Percentiles rank a stretch among this genome's conserved stretches.
Evolutionary conservation across 140 eudicot species (phyloP).

Genomic region (Ambrosia hybrid): DNA sequence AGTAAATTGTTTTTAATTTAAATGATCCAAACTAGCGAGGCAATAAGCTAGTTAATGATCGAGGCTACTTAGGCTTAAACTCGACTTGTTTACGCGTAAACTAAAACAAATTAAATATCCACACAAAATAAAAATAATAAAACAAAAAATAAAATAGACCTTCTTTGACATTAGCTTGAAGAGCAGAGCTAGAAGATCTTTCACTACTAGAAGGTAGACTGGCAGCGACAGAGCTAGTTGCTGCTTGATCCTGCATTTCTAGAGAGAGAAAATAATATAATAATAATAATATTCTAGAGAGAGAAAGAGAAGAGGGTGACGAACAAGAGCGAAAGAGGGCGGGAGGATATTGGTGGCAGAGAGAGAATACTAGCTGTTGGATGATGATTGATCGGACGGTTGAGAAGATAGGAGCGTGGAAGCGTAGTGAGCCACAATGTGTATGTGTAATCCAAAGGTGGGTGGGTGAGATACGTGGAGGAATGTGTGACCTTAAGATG

Average conservation of each 20-base stretch:
- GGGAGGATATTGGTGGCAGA: slow-evolving; percentile 37
- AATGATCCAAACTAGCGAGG: too few relatives aligned
- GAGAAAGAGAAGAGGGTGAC: slow-evolving; percentile 2
- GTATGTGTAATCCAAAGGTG: slow-evolving; percentile 54
- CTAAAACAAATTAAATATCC: not conserved
- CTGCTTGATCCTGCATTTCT: slow-evolving; percentile 67
- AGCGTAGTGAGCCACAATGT: slow-evolving; percentile 50
- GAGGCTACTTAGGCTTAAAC: too few relatives aligned
- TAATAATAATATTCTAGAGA: not conserved
- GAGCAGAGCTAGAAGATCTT: slow-evolving; percentile 92
- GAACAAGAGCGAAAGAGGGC: slow-evolving; percentile 33
- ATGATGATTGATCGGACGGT: slow-evolving; percentile 43
- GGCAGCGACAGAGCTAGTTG: slow-evolving; percentile 70
- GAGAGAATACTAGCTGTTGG: slow-evolving; percentile 37
- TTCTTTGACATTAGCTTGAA: slow-evolving; percentile 76
- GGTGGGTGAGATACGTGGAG: slow-evolving; percentile 49
- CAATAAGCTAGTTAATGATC: too few relatives aligned
- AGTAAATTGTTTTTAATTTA: too few relatives aligned
- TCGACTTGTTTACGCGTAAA: too few relatives aligned
- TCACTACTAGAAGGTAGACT: slow-evolving; percentile 87
- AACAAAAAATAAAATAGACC: slow-evolving; percentile 31
- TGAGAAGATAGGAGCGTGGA: slow-evolving; percentile 43
- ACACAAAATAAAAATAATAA: not conserved
- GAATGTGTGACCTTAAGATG: slow-evolving; percentile 26
- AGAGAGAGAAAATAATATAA: slow-evolving; percentile 15